Evolutionary conservation across 1,284 basidiomycete species (phyloP), one percentile per base, ranked within the genome.

Genomic region (Sanghuangporus weigelae): DNA sequence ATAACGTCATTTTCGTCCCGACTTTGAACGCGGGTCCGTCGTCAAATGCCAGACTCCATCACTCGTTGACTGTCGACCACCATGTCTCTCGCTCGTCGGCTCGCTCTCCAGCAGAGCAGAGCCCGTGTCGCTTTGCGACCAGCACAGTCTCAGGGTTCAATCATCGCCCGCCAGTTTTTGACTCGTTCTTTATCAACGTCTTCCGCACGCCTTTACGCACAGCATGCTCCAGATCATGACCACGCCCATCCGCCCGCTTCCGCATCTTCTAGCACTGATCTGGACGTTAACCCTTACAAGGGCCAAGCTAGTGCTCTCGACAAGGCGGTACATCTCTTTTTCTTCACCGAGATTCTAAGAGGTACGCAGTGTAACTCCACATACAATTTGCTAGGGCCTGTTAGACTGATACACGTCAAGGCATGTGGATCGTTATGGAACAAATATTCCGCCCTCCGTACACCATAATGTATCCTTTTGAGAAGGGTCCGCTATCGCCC

Each of bases 391-490:
- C 19, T 8, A 42, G 44, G 26, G 3, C 31, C 10, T 35, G 3
- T 21, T 21, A 19, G 44, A 31, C 19, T 19, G 57, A 16, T 53
- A 31, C 39, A 46, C 35, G 53, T 64, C 14, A 69, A 97, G 96
- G 96, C 71, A 96, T 98, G 93, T 98, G 96, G 95, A 90, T 99
- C 74, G 95, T 98, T n/a, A 72, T 98, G 68, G 97, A 98, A 77
- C 93, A 98, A 76, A 95, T 97, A 80, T 97, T 96, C 85, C 86
- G 95, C 63, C 93, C 93, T 53, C 96, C 96, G 39, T 99, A 98
- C 79, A 99, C 96, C 50, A 99, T 99, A 82, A 97, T 92, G 89
- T 95, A 94, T 73, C 92, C 92, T 14, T 98, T 96, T 72, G 97
- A 99, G 79, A 99, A 99, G 78, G 97, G 97, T 21, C 97, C 97